phyloP scores from a whole-genome alignment of 805 yeast genomes.

The Saccharomycopsis malanga region DNA sequence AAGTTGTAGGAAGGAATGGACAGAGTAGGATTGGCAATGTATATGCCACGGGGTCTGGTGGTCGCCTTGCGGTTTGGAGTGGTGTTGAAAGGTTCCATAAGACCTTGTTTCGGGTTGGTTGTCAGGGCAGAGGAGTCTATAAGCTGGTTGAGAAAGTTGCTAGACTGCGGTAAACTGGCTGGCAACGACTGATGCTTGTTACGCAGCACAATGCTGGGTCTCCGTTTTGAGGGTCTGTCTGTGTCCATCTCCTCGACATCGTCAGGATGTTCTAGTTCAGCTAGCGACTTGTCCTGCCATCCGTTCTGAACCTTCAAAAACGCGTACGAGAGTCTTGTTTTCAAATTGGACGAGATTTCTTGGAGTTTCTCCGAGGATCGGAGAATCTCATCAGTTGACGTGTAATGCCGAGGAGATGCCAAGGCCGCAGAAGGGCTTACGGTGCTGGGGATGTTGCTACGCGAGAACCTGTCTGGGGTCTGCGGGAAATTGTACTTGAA shows the following conservation, averaged over 20 bases:
- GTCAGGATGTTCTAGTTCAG: not conserved
- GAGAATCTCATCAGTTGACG: constrained; percentile 17
- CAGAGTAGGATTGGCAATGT: not conserved
- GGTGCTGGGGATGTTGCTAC: not conserved
- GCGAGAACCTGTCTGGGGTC: constrained; percentile 15
- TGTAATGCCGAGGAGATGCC: constrained; percentile 3
- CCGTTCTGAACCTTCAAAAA: constrained; percentile 27
- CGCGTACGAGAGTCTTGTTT: constrained; percentile 26
- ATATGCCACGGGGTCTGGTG: constrained; percentile 1
- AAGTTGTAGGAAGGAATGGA: constrained; percentile 15
- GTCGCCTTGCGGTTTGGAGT: constrained; percentile 7
- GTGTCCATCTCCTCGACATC: not conserved
- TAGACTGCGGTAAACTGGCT: constrained; percentile 2
- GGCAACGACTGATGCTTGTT: constrained; percentile 17
- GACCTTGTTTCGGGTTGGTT: not conserved
- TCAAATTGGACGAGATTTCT: constrained; percentile 24
- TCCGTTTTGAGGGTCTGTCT: constrained; percentile 1
- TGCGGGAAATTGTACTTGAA: constrained; percentile 8
- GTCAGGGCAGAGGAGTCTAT: not conserved
- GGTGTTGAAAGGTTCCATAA: constrained; percentile 21
- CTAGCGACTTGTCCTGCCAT: constrained; percentile 8
- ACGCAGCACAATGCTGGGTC: not conserved
- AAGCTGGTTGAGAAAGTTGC: constrained; percentile 8
- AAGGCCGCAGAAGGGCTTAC: not conserved
- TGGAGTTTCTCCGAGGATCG: constrained; percentile 19